These are phyloP conservation scores for Suillus variegatus DNA, from an alignment of 768 basidiomycete species.

Conservation along the genomic window DNA sequence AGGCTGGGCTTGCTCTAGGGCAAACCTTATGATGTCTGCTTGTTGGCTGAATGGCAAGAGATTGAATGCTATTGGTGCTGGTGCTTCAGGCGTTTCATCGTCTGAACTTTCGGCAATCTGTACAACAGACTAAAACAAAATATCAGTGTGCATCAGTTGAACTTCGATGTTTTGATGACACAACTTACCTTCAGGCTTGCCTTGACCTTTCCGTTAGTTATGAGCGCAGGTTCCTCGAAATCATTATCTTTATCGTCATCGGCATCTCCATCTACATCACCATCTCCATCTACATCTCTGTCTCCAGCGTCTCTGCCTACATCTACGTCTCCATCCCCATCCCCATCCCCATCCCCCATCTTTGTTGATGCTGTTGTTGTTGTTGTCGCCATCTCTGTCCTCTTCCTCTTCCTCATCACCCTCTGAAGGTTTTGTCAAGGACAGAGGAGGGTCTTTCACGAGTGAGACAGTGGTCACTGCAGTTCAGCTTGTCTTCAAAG, in stretches of 20 bases:
- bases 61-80: neutral
- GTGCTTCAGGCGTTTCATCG: neutral
- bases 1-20: neutral
- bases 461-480: neutral
- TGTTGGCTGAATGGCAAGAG: neutral
- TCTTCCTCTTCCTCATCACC: neutral
- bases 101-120: neutral
- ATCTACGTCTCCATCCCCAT: no score
- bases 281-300: no score
- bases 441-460: neutral
- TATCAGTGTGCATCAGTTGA: neutral
- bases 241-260: no score
- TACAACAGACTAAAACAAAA: neutral
- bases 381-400: no score
- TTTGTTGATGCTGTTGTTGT: no score
- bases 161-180: no score
- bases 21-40: neutral
- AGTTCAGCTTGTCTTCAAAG: neutral
- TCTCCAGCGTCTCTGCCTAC: no score
- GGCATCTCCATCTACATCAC: no score
- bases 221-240: no score
- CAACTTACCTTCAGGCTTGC: no score
- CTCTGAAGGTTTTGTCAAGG: neutral
- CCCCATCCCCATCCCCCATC: no score
- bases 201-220: no score